A percentile compares a stretch with the other conserved stretches of the same genome.
Conservation (phyloP, 148 eudicot genomes). For the Persicaria tinctoria region DNA sequence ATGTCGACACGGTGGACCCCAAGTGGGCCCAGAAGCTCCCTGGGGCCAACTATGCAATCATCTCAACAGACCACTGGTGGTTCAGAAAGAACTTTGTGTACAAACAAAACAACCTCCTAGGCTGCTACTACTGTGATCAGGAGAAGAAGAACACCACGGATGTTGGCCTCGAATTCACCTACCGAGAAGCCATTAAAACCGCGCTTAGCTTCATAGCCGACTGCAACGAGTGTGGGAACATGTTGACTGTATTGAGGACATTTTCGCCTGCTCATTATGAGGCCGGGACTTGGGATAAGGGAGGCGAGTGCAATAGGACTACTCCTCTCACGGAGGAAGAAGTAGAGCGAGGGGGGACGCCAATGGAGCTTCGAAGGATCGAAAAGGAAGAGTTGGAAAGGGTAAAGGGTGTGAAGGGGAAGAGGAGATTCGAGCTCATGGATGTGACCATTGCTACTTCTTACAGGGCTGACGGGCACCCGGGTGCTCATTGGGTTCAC, state of each 20-base stretch:
- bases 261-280: conserved; percentile 48
- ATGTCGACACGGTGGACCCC: conserved; percentile 19
- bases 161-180: neutral
- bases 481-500: conserved; percentile 35
- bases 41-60: conserved; percentile 4
- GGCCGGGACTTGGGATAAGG: conserved; percentile 40
- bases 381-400: neutral
- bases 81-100: conserved; percentile 10
- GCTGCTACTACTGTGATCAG: conserved; percentile 11
- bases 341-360: conserved; percentile 18
- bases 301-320: conserved; percentile 33
- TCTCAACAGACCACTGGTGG: conserved; percentile 22
- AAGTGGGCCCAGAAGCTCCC: conserved; percentile 19
- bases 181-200: neutral
- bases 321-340: conserved; percentile 25
- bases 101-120: neutral
- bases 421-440: conserved; percentile 27
- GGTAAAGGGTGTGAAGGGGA: conserved; percentile 5
- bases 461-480: conserved; percentile 57
- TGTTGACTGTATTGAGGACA: conserved; percentile 31
- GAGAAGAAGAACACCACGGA: conserved; percentile 14
- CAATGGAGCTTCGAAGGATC: conserved; percentile 4
- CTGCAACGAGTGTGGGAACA: conserved; percentile 23
- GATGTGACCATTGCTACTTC: conserved; percentile 39
- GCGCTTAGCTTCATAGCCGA: conserved; percentile 24